A percentile compares a stretch with the other conserved stretches of the same genome.
phyloP scores from a whole-genome alignment of 306 rosid species.

The Oxytropis ochrocephala region DNA sequence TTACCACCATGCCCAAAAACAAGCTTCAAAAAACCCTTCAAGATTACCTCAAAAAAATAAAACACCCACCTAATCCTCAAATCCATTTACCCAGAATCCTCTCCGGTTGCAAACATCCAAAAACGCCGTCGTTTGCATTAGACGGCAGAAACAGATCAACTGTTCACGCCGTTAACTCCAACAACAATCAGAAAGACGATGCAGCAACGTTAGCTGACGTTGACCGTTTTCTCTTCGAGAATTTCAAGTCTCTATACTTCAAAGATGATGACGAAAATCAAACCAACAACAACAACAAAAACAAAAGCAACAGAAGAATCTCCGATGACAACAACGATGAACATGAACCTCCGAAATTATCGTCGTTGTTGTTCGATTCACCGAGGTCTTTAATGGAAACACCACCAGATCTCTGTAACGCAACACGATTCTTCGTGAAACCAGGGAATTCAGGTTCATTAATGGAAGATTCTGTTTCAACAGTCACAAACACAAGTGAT shows the following conservation, averaged over 20 bases:
- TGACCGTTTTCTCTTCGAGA: conserved; percentile 72
- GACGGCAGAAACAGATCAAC: background rate
- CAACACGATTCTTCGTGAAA: conserved; percentile 35
- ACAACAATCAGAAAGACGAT: conserved; percentile 3
- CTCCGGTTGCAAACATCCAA: conserved; percentile 57
- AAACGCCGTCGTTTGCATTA: conserved; percentile 57
- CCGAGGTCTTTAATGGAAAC: conserved; percentile 15
- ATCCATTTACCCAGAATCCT: conserved; percentile 40
- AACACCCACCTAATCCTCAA: conserved; percentile 31
- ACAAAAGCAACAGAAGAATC: background rate
- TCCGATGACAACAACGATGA: background rate
- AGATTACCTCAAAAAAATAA: conserved; percentile 52
- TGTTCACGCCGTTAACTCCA: background rate
- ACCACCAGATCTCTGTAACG: background rate
- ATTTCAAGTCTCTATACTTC: conserved; percentile 59
- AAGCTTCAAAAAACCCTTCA: conserved; percentile 49
- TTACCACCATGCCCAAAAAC: conserved; percentile 39
- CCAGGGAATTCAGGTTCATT: conserved; percentile 41
- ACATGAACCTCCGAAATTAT: background rate
- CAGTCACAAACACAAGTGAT: conserved; percentile 24
- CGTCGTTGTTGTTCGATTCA: conserved; percentile 24
- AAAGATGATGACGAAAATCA: conserved; percentile 30
- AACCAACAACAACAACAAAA: background rate
- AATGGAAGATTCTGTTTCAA: conserved; percentile 34
- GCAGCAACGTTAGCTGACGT: conserved; percentile 74